Evolutionary conservation across 2,329 filamentous ascomycete genomes (phyloP), one percentile per base, ranked within the genome.

Genomic region (Stemphylium lycopersici): DNA sequence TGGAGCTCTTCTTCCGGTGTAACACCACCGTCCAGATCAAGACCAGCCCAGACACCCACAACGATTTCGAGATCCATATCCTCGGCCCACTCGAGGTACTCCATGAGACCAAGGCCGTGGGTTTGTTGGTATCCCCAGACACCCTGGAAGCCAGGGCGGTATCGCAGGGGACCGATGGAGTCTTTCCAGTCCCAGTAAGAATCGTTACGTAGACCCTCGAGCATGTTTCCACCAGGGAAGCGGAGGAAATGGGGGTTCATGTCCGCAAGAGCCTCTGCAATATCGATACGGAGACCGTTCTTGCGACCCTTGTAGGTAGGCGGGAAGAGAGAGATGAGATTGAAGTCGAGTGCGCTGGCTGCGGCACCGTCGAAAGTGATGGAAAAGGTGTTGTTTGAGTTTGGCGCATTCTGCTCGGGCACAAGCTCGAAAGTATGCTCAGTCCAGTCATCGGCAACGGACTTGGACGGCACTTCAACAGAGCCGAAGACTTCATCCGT

Each of bases 181-280:
- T 83, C 76, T 52, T 82, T 81, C 81, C 81, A 83, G 47, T 71
- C 65, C 67, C 68, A 69, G 44, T 61, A 66, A 1, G 55, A 65
- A 44, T 58, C 62, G 38, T 62, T 66, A 13, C 53, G 63, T 15
- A 59, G 58, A 32, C 71, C 71, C 57, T 73, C 71, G 6, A 74
- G 68, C 67, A 81, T 82, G 65, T 82, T 83, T 22, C 81, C 81
- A 20, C 81, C 80, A 1, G 81, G 81, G 57, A 83, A 82, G 2
- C 80, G 77, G 7, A 83, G 72, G 65, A 82, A 80, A 55, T 68
- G 74, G 6, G 79, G 73, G 40, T 76, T 76, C 55, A 79, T 67
- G 38, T 72, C 76, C 26, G 70, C 69, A 39, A 80, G 70, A 13
- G 77, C 76, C 55, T 83, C 74, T 42, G 79, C 80, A 39, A 84